Percentiles rank a stretch among this genome's conserved stretches.
These are phyloP conservation scores for Dimargaris xerosporica DNA, from an alignment of 192 early-diverging fungal genomes.

Conservation along the genomic window DNA sequence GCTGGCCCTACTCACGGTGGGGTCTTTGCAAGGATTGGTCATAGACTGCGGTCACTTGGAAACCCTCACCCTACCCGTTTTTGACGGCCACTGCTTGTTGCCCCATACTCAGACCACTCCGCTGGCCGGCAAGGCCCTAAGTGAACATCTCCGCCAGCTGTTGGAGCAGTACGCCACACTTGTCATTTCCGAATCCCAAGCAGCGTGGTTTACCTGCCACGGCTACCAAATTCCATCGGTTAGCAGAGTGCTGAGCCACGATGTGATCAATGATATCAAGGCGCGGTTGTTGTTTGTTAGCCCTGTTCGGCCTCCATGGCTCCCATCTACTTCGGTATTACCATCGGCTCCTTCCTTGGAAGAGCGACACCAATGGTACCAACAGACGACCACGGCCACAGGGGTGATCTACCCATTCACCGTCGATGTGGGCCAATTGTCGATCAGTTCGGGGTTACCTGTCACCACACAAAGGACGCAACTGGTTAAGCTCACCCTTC, in stretches of 20 bases:
- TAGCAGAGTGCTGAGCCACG: conserved; percentile 27
- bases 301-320: conserved; percentile 7
- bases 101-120: conserved; percentile 45
- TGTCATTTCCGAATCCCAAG: conserved; percentile 12
- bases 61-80: conserved; percentile 68
- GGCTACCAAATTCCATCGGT: conserved; percentile 15
- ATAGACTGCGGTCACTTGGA: conserved; percentile 72
- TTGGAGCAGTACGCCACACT: conserved; percentile 35
- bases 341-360: not conserved
- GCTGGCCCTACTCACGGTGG: conserved; percentile 58
- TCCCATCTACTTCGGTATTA: no score
- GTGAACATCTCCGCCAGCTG: conserved; percentile 37
- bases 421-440: no score
- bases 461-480: no score
- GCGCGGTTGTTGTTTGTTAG: conserved; percentile 40
- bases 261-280: conserved; percentile 51
- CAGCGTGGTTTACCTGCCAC: conserved; percentile 13
- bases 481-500: not conserved
- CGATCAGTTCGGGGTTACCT: no score
- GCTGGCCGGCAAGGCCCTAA: conserved; percentile 45
- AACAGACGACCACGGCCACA: conserved; percentile 2
- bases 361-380: conserved; percentile 4
- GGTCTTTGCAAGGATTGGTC: conserved; percentile 62
- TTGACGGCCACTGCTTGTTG: conserved; percentile 46
- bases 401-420: conserved; percentile 5